Conservation (phyloP, 257 asterid species). For the Ballota nigra region DNA sequence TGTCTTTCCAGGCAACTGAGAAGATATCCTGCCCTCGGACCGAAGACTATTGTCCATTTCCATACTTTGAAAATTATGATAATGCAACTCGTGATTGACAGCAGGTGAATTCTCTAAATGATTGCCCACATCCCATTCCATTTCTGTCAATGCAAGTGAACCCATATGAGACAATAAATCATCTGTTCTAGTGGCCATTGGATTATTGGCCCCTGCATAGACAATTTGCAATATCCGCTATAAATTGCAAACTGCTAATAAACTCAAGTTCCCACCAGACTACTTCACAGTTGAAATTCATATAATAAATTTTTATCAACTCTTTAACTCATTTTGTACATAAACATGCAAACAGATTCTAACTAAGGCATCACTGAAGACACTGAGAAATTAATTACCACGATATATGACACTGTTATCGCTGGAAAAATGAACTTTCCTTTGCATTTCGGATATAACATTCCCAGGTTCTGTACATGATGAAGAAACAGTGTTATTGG, state of each 20-base stretch:
- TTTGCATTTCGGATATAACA: conserved; percentile 51
- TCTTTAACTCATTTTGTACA: not conserved
- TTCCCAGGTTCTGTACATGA: conserved; percentile 29
- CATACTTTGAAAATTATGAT: conserved; percentile 41
- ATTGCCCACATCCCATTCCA: conserved; percentile 56
- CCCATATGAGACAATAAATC: conserved; percentile 66
- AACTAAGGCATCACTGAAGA: conserved; percentile 12
- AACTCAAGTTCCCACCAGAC: conserved; percentile 15
- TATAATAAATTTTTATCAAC: not conserved
- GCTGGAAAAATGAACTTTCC: conserved; percentile 73
- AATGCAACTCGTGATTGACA: conserved; percentile 49
- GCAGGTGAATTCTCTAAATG: conserved; percentile 50
- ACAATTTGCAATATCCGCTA: conserved; percentile 38
- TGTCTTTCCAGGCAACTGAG: conserved; percentile 37
- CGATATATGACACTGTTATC: conserved; percentile 37
- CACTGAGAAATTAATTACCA: conserved; percentile 47
- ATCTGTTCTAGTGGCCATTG: conserved; percentile 47
- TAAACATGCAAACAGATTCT: conserved; percentile 16
- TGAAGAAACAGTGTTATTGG: conserved; percentile 44
- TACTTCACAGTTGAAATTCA: conserved; percentile 4
- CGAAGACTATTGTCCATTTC: conserved; percentile 49
- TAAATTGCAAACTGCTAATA: conserved; percentile 32
- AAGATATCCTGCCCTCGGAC: conserved; percentile 42
- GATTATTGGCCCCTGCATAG: conserved; percentile 55
- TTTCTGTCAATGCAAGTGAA: conserved; percentile 91